Base-by-base conservation (phyloP, 2,329 filamentous ascomycete species). In the Colletotrichum sp. region DNA sequence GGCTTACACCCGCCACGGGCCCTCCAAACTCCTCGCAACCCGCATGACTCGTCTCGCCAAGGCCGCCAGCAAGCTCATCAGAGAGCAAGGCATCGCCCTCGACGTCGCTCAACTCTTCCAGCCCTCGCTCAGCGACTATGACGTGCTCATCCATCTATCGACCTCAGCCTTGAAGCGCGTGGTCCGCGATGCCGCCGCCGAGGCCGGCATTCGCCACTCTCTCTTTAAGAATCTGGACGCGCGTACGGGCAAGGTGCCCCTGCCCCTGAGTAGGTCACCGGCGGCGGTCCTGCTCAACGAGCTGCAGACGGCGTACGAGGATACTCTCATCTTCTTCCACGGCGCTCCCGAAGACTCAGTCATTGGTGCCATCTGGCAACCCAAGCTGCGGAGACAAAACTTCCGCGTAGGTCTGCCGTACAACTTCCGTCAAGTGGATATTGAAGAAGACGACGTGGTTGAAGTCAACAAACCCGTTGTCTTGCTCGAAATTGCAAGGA, bases 31-130 rank as follows among this genome's bases (percentile, higher is more conserved):
- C 65, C 92, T 96, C 32, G 96, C 96, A 15, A 92, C 93, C 16
- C 92, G 97, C 52, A 94, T 99, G 90, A 96, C 94, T 0, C 92
- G 91, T 6, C 88, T 99, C 3, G 95, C 96, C 8, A 93, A 93
- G 79, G 94, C 95, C 4, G 95, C 95, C 13, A 91, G 91, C 80
- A 91, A 91, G 67, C 83, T 94, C 13, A 85, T 95, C 68, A 87
- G 86, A 60, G 87, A 89, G 9, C 81, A 90, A 38, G 89, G 89
- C 30, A 81, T 90, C 30, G 84, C 85, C 15, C 83, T 95, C 69
- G 87, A 93, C 64, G 84, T 90, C 2, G 85, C 87, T 36, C 84
- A 86, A 2, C 88, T 99, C 10, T 99, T 99, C 85, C 87, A 90
- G n/a, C 89, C 94, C 5, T 91, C 93, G 0, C 87, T 95, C 8